These are phyloP conservation scores for Schwanniomyces occidentalis DNA, from an alignment of 805 yeast genomes.

Conservation along the genomic window DNA sequence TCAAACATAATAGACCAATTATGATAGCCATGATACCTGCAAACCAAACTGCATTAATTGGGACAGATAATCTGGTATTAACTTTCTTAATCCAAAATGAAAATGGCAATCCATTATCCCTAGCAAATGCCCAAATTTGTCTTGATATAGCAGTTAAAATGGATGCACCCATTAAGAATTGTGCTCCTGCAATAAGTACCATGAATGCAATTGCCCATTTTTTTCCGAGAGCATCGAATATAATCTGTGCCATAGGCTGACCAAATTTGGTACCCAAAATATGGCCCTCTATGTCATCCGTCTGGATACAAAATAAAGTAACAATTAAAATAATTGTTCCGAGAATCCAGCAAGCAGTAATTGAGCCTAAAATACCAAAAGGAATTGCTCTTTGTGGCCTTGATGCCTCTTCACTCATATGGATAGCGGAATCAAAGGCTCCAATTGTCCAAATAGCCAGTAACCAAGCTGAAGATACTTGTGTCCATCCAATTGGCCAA, in stretches of 20 bases:
- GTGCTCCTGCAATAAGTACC: conserved; percentile 28
- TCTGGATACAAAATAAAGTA: conserved; percentile 22
- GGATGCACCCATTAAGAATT: conserved; percentile 34
- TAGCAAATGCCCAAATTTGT: conserved; percentile 32
- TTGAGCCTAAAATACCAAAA: conserved; percentile 30
- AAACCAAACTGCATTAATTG: conserved; percentile 28
- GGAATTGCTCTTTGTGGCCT: conserved; percentile 29
- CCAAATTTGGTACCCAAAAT: conserved; percentile 22
- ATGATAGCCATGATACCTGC: conserved; percentile 36
- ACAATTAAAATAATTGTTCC: conserved; percentile 26
- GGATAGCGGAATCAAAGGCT: conserved; percentile 34
- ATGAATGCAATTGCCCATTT: conserved; percentile 31
- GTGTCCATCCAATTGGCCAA: conserved; percentile 59
- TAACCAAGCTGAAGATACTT: conserved; percentile 24
- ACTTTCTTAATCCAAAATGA: conserved; percentile 24
- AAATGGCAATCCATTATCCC: conserved; percentile 33
- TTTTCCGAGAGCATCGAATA: conserved; percentile 30
- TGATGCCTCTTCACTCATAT: conserved; percentile 31
- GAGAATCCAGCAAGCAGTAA: conserved; percentile 24
- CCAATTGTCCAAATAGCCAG: conserved; percentile 37
- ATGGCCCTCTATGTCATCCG: conserved; percentile 20
- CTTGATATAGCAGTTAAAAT: conserved; percentile 27
- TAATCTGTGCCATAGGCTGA: conserved; percentile 31
- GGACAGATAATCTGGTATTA: conserved; percentile 23
- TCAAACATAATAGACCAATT: conserved; percentile 40